These are phyloP conservation scores for Paramecium sexaurelia DNA, from an alignment of 73 alveolate species.

Conservation along the genomic window DNA sequence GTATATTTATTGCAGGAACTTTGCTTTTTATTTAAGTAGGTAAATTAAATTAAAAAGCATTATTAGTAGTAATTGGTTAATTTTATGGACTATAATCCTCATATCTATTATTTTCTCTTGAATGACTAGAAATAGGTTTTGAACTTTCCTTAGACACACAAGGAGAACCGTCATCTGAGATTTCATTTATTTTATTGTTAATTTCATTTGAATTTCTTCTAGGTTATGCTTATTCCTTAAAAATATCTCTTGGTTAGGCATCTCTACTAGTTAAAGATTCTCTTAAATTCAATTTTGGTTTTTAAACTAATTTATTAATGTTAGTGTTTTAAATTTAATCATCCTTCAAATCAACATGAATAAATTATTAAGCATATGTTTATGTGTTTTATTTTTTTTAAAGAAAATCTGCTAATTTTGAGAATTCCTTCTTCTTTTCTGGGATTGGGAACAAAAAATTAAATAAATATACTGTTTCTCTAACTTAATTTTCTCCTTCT, in stretches of 20 bases:
- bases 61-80: background rate
- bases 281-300: background rate
- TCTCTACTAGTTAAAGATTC: conserved; percentile 31
- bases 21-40: background rate
- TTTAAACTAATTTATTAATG: background rate
- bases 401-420: conserved; percentile 48
- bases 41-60: conserved; percentile 1
- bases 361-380: background rate
- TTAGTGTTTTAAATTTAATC: background rate
- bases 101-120: background rate
- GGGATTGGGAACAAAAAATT: conserved; percentile 87
- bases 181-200: background rate
- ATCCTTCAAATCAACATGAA: background rate
- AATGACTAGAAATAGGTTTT: background rate
- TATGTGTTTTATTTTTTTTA: background rate
- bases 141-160: background rate
- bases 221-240: background rate
- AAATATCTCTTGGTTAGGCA: background rate
- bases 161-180: background rate
- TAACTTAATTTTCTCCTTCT: conserved; percentile 24
- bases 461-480: conserved; percentile 91
- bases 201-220: conserved; percentile 28
- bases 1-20: conserved; percentile 55
- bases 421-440: conserved; percentile 62
- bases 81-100: background rate